Conservation (phyloP, 805 yeast genomes). For the Tetrapisispora phaffii region DNA sequence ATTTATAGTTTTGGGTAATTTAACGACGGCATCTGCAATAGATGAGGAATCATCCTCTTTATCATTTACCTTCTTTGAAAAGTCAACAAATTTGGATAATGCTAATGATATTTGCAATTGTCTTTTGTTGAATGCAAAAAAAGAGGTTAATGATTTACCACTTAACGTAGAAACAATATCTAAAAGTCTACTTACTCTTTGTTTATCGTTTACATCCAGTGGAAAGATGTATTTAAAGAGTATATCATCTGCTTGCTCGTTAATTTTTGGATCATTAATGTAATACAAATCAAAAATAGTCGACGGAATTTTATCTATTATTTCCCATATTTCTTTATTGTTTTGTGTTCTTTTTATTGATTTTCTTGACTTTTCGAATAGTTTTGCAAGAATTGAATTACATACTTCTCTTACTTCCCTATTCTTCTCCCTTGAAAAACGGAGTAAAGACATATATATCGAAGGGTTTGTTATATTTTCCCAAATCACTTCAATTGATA, state of each 20-base stretch:
- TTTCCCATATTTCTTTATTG: constrained; percentile 21
- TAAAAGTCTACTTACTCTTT: constrained; percentile 46
- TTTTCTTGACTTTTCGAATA: constrained; percentile 42
- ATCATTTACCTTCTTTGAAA: constrained; percentile 36
- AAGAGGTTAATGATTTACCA: constrained; percentile 50
- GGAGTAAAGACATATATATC: constrained; percentile 46
- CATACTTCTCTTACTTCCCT: constrained; percentile 52
- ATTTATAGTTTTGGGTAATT: constrained; percentile 43
- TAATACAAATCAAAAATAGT: constrained; percentile 56
- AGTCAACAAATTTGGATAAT: constrained; percentile 38
- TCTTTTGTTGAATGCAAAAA: constrained; percentile 57
- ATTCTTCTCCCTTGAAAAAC: constrained; percentile 63
- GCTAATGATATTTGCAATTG: constrained; percentile 54
- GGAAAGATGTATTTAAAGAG: constrained; percentile 57
- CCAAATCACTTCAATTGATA: constrained; percentile 41
- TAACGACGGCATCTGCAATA: constrained; percentile 11
- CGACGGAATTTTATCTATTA: constrained; percentile 46
- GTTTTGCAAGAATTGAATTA: constrained; percentile 42
- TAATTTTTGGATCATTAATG: constrained; percentile 61
- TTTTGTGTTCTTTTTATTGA: constrained; percentile 10
- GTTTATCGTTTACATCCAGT: constrained; percentile 34
- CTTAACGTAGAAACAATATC: constrained; percentile 40
- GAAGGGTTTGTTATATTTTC: constrained; percentile 37
- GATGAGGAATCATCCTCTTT: constrained; percentile 22
- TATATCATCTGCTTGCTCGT: constrained; percentile 50